Percentiles rank a stretch among this genome's conserved stretches.
Conservation (phyloP, 2,329 filamentous ascomycete genomes). For the Verticillium zaregamsianum region DNA sequence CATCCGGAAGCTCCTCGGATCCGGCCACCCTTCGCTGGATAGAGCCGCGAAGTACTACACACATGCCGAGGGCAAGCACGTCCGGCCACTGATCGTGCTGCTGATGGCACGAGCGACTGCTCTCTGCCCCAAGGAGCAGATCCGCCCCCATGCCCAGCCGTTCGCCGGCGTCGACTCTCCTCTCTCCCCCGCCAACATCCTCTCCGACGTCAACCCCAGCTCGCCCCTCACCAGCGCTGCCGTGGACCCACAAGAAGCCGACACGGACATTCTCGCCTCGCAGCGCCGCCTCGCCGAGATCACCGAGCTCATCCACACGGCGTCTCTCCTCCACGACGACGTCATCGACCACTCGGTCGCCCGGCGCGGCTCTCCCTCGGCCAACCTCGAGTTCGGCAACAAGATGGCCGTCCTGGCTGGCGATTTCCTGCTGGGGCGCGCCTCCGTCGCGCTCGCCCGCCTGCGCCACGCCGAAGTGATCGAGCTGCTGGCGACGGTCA, state of each 20-base stretch:
- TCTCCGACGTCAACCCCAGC: conserved; percentile 76
- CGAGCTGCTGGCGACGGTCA: conserved; percentile 90
- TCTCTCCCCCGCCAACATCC: conserved; percentile 51
- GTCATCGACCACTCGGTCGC: conserved; percentile 92
- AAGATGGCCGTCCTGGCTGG: conserved; percentile 98
- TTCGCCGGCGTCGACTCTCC: conserved; percentile 46
- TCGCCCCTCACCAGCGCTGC: conserved; percentile 48
- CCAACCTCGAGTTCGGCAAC: conserved; percentile 94
- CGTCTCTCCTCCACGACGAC: conserved; percentile 94
- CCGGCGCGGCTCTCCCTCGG: conserved; percentile 77
- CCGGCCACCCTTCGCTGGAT: conserved; percentile 89
- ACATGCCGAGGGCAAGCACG: conserved; percentile 92
- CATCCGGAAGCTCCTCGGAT: conserved; percentile 87
- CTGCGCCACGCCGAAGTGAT: conserved; percentile 91
- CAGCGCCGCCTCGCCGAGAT: conserved; percentile 93
- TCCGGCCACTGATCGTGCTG: conserved; percentile 88
- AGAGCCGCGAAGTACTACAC: conserved; percentile 98
- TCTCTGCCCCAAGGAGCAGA: conserved; percentile 59
- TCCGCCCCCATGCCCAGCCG: conserved; percentile 34
- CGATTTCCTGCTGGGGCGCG: conserved; percentile 91
- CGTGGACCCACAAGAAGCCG: conserved; percentile 30
- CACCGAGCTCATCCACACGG: conserved; percentile 94
- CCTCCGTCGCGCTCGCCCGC: conserved; percentile 87
- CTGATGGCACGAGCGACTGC: conserved; percentile 94
- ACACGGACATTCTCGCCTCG: conserved; percentile 78